Base-by-base conservation (phyloP, 176 grass and related monocot species). In the Avena sativa region DNA sequence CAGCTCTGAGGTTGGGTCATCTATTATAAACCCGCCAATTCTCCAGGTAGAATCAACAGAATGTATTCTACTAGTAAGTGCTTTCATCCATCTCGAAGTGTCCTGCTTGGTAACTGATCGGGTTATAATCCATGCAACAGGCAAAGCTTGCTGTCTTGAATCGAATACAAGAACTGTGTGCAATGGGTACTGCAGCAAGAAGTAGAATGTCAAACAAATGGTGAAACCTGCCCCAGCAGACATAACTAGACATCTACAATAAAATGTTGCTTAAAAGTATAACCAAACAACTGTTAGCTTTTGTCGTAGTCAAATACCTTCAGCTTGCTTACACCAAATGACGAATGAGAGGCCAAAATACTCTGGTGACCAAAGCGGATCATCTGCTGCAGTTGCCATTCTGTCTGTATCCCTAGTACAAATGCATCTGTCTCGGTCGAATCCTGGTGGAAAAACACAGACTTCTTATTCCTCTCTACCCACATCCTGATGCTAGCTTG, bases 371-470 rank as follows among this genome's bases (percentile, higher is more conserved):
- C 87, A 79, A 98, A 98, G 70, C 93, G 89, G 72, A 95, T 87
- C 93, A 95, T 98, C 80, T 98, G 93, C 79, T 95, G 95, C 32
- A 92, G 82, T 51, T 98, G 93, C 95, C 93, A 98, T 48, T 97
- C 91, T 23, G 95, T 98, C 87, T 43, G 40, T 43, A 43, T 98
- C 93, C 93, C 95, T 32, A 98, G 47, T 70, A 95, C 86, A 60
- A 98, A 98, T 17, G 95, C 85, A 90, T 95, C 95, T 43, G 53
- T 79, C 61, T 97, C 95, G 4, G 91, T 91, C 8, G 95, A 93
- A 55, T 95, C 95, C 83, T 98, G 93, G 68, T 0, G 91, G 80
- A 90, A 97, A 81, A 97, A 97, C 5, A 97, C 87, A 1, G 91
- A 97, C 82, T 95, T 97, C 83, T 83, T 97, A 62, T 97, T 97